These are phyloP conservation scores for Pelagophyceae sp. DNA, from an alignment of 352 stramenopile species.

Conservation along the genomic window DNA sequence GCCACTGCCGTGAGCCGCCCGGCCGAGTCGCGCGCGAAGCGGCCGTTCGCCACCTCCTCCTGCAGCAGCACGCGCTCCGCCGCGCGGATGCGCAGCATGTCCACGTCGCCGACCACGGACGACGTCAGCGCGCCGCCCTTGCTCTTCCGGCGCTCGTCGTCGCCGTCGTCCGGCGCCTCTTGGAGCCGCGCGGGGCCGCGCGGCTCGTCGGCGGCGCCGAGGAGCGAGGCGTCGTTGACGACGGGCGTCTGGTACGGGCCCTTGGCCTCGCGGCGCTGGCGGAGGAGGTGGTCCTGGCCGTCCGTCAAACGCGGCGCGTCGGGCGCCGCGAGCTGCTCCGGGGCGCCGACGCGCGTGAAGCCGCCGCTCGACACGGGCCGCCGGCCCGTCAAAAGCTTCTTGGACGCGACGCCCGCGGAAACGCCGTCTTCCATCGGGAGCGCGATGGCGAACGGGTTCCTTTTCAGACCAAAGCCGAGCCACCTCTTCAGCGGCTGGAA, in stretches of 20 bases:
- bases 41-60: conserved; percentile 49
- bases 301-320: too few species aligned
- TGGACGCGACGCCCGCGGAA: conserved; percentile 38
- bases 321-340: neutral
- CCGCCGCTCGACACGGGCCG: conserved; percentile 45
- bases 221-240: conserved; percentile 66
- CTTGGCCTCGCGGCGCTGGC: too few species aligned
- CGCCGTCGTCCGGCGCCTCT: conserved; percentile 23
- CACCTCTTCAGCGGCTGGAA: conserved; percentile 38
- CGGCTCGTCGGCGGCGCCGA: conserved; percentile 32
- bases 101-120: conserved; percentile 61
- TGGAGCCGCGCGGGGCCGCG: conserved; percentile 3
- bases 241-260: conserved; percentile 63
- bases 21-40: conserved; percentile 42
- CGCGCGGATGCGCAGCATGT: conserved; percentile 63
- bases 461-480: conserved; percentile 64
- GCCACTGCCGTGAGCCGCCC: conserved; percentile 5
- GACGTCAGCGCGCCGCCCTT: neutral
- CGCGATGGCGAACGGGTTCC: conserved; percentile 75
- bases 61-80: conserved; percentile 55
- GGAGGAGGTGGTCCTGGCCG: too few species aligned
- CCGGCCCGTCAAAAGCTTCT: conserved; percentile 32
- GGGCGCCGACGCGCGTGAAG: conserved; percentile 16
- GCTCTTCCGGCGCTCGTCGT: conserved; percentile 8
- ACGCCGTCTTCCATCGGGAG: conserved; percentile 52